Evolutionary conservation across 2,329 filamentous ascomycete species (phyloP), one percentile per base, ranked within the genome.

Genomic region (Fusarium globosum): DNA sequence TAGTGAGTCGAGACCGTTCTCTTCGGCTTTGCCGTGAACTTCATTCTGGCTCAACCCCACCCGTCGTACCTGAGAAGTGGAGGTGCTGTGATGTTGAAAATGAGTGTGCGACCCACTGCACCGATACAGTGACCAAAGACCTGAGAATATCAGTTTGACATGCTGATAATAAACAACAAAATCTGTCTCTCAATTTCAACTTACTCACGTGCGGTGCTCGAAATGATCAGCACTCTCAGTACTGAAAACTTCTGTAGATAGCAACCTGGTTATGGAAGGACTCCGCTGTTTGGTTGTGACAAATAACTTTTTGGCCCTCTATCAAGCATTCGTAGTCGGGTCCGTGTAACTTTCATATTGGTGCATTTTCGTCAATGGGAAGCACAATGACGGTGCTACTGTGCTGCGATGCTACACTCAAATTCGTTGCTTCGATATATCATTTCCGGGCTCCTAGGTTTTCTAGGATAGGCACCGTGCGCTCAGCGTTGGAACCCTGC

Each of bases 1-100:
- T 68, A 39, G 42, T 42, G 66, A 75, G 70, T 76, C 76, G 76
- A 78, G 76, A 78, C 76, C 74, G 74, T 76, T 78, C 76, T 77
- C 67, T 72, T 78, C 76, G 76, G 76, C 61, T 56, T 63, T 75
- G 69, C 76, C 76, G 76, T 76, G 67, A 70, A 60, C 61, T 68
- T 77, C 68, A 61, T 69, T 70, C 41, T 74, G 65, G 67, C 52
- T 66, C 28, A 62, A 72, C 76, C 65, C 75, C 75, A 76, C 75
- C 61, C 52, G 51, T 41, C 35, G 74, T 76, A 76, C 73, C 76
- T 77, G 76, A 78, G 73, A 71, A 71, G 73, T 76, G 75, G 76
- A 69, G 61, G 68, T 68, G 35, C 43, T 53, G 53, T 52, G 41
- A 52, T 56, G 56, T 56, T 43, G 45, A 66, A 71, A 67, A 72